Evolutionary conservation across 2,329 filamentous ascomycete genomes (phyloP).

Genomic region (Xylariaceae sp.): DNA sequence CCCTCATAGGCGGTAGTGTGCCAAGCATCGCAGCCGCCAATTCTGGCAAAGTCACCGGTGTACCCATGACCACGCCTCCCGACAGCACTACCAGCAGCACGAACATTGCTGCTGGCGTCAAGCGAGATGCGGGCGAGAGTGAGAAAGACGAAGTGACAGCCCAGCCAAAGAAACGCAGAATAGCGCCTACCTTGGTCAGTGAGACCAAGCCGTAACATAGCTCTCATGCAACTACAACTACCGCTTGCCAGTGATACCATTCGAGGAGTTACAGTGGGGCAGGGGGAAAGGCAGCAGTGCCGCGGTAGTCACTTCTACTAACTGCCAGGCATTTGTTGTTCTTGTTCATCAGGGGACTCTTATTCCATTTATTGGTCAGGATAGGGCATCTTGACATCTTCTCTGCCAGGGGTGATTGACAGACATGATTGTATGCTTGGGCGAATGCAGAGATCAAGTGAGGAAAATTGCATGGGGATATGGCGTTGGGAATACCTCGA

Average conservation of each 20-base stretch:
- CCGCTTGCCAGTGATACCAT: not conserved
- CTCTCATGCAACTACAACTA: no score
- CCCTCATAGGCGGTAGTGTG: conserved; percentile 68
- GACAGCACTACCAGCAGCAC: conserved; percentile 68
- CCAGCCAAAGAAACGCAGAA: conserved; percentile 59
- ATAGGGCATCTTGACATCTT: conserved; percentile 3
- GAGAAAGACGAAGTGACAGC: conserved; percentile 46
- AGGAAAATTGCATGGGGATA: conserved; percentile 1
- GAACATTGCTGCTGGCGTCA: conserved; percentile 40
- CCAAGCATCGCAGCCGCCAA: conserved; percentile 70
- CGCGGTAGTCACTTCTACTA: not conserved
- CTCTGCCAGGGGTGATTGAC: not conserved
- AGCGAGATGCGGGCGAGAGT: conserved; percentile 49
- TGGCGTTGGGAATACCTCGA: conserved; percentile 6
- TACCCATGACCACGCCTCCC: conserved; percentile 82
- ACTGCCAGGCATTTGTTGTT: not conserved
- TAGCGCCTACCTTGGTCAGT: conserved; percentile 58
- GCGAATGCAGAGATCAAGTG: not conserved
- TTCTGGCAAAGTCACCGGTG: conserved; percentile 51
- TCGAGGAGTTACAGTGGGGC: not conserved
- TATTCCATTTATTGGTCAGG: not conserved
- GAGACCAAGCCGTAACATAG: conserved; percentile 7
- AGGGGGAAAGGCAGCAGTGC: not conserved
- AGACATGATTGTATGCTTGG: not conserved
- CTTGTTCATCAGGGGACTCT: not conserved